A percentile compares a stretch with the other conserved stretches of the same genome.
These are phyloP conservation scores for Mycena sanguinolenta DNA, from an alignment of 768 basidiomycete genomes.

Conservation along the genomic window DNA sequence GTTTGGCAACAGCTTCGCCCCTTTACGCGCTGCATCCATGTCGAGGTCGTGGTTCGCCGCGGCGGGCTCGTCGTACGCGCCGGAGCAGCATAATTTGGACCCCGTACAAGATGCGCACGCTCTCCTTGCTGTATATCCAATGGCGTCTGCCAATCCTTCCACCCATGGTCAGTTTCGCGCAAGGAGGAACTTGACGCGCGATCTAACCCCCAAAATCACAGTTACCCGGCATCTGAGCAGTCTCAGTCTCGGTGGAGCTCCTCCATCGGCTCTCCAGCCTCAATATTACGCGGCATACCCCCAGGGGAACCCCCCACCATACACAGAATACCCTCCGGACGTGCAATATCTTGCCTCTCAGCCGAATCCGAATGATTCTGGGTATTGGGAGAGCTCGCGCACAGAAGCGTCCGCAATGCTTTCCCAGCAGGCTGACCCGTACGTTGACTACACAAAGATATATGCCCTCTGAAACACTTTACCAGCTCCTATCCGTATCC, in stretches of 20 bases:
- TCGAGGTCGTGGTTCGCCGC: slow-evolving; percentile 30
- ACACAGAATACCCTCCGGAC: slow-evolving; percentile 78
- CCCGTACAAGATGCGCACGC: slow-evolving; percentile 78
- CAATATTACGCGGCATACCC: slow-evolving; percentile 59
- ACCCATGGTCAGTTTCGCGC: slow-evolving; percentile 73
- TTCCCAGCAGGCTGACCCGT: slow-evolving; percentile 66
- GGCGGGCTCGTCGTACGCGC: slow-evolving; percentile 24
- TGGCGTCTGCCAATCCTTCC: slow-evolving; percentile 83
- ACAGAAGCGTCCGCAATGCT: slow-evolving; percentile 74
- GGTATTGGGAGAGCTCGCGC: slow-evolving; percentile 75
- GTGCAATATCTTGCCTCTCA: slow-evolving; percentile 62
- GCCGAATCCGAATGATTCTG: slow-evolving; percentile 60
- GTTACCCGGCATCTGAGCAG: slow-evolving; percentile 76
- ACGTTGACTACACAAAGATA: slow-evolving; percentile 42
- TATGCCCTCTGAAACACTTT: slow-evolving; percentile 28
- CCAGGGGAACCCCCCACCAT: slow-evolving; percentile 64
- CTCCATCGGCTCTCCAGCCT: slow-evolving; percentile 76
- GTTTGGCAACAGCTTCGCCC: slow-evolving; percentile 12
- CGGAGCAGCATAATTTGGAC: slow-evolving; percentile 48
- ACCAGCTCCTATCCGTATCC: slow-evolving; percentile 53
- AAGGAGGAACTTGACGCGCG: too few species aligned
- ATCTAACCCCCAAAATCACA: slow-evolving; percentile 42
- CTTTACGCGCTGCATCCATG: slow-evolving; percentile 24
- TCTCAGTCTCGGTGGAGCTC: slow-evolving; percentile 69
- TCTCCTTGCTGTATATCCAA: slow-evolving; percentile 76